Percentiles rank a stretch among this genome's conserved stretches.
These are phyloP conservation scores for Ceratobasidium sp. DNA, from an alignment of 1,284 basidiomycete genomes.

Conservation along the genomic window DNA sequence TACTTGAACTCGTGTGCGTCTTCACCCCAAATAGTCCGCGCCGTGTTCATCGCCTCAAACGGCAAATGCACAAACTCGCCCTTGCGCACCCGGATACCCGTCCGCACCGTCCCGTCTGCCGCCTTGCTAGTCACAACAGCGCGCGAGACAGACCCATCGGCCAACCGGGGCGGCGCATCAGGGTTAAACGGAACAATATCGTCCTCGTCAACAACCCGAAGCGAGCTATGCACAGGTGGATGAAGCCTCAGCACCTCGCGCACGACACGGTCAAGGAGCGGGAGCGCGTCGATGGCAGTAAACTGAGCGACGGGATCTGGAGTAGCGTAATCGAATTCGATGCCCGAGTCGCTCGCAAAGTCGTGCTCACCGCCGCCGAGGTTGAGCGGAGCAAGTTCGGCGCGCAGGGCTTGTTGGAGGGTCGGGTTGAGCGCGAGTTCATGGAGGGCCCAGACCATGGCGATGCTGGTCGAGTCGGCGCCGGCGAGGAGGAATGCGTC, in stretches of 20 bases:
- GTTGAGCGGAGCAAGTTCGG: slow-evolving; percentile 61
- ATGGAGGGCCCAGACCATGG: slow-evolving; percentile 79
- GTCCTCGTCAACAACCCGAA: slow-evolving; percentile 69
- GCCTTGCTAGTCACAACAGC: slow-evolving; percentile 21
- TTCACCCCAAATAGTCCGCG: slow-evolving; percentile 71
- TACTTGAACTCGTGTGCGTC: slow-evolving; percentile 75
- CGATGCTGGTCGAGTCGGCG: slow-evolving; percentile 71
- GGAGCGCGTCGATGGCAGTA: slow-evolving; percentile 60
- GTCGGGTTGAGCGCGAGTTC: slow-evolving; percentile 68
- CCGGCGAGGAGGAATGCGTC: slow-evolving; percentile 81
- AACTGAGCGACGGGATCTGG: slow-evolving; percentile 48
- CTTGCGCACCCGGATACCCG: slow-evolving; percentile 61
- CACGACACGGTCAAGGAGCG: slow-evolving; percentile 72
- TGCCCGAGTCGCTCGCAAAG: slow-evolving; percentile 52
- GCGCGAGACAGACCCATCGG: slow-evolving; percentile 38
- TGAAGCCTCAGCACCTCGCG: slow-evolving; percentile 75
- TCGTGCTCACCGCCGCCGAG: slow-evolving; percentile 50
- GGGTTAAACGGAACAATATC: slow-evolving; percentile 69
- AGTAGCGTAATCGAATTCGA: slow-evolving; percentile 47
- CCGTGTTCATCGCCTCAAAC: slow-evolving; percentile 74
- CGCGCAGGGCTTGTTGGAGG: slow-evolving; percentile 68
- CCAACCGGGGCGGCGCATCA: slow-evolving; percentile 21
- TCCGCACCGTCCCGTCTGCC: slow-evolving; percentile 16
- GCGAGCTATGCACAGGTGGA: slow-evolving; percentile 74
- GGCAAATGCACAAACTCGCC: slow-evolving; percentile 73